phyloP scores from a whole-genome alignment of 805 yeast species.

The Lipomyces kockii region DNA sequence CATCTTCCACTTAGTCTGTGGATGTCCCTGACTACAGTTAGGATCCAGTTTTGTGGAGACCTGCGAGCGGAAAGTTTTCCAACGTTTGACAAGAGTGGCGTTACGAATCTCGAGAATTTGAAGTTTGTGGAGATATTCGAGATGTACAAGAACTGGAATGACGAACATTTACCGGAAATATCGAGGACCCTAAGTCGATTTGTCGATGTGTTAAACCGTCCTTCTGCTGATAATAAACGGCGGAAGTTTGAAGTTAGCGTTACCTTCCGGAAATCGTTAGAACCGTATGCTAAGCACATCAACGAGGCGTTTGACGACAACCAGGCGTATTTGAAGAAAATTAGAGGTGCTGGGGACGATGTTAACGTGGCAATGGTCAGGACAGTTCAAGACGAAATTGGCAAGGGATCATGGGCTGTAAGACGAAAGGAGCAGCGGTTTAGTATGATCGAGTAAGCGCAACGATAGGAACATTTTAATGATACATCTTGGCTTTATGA shows the following conservation, averaged over 20 bases:
- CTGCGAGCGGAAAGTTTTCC: slow-evolving; percentile 5
- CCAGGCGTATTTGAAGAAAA: background rate
- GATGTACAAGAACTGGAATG: slow-evolving; percentile 8
- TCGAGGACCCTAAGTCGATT: background rate
- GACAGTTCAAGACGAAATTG: background rate
- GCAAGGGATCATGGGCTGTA: background rate
- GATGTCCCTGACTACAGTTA: slow-evolving; percentile 14
- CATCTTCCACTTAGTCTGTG: slow-evolving; percentile 18
- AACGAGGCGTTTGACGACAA: slow-evolving; percentile 15
- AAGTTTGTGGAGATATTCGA: slow-evolving; percentile 5
- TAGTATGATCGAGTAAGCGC: background rate
- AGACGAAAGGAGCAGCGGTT: background rate
- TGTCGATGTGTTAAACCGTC: background rate
- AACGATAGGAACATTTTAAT: background rate
- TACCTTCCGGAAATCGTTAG: slow-evolving; percentile 9
- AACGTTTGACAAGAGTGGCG: background rate
- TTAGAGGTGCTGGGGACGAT: background rate
- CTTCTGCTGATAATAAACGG: background rate
- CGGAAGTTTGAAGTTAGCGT: slow-evolving; percentile 11
- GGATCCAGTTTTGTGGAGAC: slow-evolving; percentile 16
- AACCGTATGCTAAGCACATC: slow-evolving; percentile 20
- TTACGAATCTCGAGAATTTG: slow-evolving; percentile 2
- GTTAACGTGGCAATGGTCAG: background rate
- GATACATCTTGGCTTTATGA: background rate
- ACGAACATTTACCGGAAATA: background rate